Evolutionary conservation across 1,284 basidiomycete species (phyloP).

Genomic region (Coniferiporia weirii): DNA sequence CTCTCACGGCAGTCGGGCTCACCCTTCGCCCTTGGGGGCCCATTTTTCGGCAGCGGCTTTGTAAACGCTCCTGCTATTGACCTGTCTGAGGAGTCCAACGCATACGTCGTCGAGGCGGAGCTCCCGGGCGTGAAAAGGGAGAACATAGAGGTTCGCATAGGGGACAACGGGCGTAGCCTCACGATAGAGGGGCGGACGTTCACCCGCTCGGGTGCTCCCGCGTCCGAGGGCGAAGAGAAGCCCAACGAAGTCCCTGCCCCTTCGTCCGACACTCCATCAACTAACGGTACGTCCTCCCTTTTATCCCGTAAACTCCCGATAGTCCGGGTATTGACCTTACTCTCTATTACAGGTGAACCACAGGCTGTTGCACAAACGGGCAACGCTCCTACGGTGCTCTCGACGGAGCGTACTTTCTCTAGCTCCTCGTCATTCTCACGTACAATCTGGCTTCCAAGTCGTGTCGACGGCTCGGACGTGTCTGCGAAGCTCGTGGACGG

Average conservation of each 20-base stretch:
- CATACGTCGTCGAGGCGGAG: constrained; percentile 69
- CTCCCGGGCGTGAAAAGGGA: constrained; percentile 76
- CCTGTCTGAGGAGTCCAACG: constrained; percentile 57
- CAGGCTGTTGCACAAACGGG: constrained; percentile 29
- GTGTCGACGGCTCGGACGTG: constrained; percentile 54
- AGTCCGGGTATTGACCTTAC: not conserved
- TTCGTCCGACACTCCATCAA: not conserved
- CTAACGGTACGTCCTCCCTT: not conserved
- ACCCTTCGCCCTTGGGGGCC: constrained; percentile 42
- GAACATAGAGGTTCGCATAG: constrained; percentile 63
- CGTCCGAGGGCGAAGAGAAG: not conserved
- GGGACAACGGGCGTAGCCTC: constrained; percentile 61
- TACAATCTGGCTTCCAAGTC: constrained; percentile 64
- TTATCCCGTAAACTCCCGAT: not conserved
- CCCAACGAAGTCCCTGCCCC: constrained; percentile 6
- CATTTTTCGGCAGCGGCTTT: constrained; percentile 38
- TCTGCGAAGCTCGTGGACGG: constrained; percentile 64
- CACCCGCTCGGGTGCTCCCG: constrained; percentile 23
- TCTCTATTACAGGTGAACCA: not conserved
- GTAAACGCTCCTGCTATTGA: constrained; percentile 50
- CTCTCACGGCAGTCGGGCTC: constrained; percentile 16
- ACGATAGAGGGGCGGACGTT: constrained; percentile 64
- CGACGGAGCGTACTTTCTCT: constrained; percentile 54
- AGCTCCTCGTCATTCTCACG: constrained; percentile 54
- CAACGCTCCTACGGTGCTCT: constrained; percentile 40